Conservation (phyloP, 352 stramenopile genomes). For the Pythium scleroteichum region DNA sequence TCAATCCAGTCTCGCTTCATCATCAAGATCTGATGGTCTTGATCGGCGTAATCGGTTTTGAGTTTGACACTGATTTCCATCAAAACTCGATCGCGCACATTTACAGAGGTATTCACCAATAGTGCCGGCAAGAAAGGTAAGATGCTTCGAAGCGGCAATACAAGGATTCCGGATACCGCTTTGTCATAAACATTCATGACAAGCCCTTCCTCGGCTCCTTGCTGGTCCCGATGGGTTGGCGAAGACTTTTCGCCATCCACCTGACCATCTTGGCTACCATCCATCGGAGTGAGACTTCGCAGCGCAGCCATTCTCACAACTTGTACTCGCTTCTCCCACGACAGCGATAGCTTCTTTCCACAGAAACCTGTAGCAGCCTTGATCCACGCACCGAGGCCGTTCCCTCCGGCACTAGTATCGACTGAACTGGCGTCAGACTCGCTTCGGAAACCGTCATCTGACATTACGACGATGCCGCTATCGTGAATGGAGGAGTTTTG, state of each 20-base stretch:
- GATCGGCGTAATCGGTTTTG: conserved; percentile 71
- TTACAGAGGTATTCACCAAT: conserved; percentile 46
- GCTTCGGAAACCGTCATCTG: conserved; percentile 42
- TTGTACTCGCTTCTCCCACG: conserved; percentile 74
- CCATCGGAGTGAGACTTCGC: conserved; percentile 42
- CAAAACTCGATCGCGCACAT: conserved; percentile 73
- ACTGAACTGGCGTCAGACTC: conserved; percentile 14
- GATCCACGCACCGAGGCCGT: conserved; percentile 63
- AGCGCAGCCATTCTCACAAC: conserved; percentile 68
- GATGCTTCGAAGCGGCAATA: conserved; percentile 62
- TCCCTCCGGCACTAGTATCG: conserved; percentile 26
- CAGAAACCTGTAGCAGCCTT: conserved; percentile 64
- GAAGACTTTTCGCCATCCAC: not conserved
- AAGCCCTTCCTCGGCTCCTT: not conserved
- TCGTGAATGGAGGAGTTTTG: conserved; percentile 38
- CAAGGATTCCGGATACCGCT: conserved; percentile 41
- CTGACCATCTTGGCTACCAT: not conserved
- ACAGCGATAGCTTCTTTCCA: conserved; percentile 62
- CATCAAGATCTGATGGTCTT: conserved; percentile 71
- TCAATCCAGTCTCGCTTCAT: conserved; percentile 80
- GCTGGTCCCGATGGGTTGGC: not conserved
- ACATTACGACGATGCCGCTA: conserved; percentile 46
- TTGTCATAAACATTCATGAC: conserved; percentile 25
- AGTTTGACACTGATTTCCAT: conserved; percentile 89
- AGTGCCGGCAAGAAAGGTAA: conserved; percentile 75